These are phyloP conservation scores for Colletotrichum orchidophilum DNA, from an alignment of 2,329 filamentous ascomycete genomes.

Conservation along the genomic window DNA sequence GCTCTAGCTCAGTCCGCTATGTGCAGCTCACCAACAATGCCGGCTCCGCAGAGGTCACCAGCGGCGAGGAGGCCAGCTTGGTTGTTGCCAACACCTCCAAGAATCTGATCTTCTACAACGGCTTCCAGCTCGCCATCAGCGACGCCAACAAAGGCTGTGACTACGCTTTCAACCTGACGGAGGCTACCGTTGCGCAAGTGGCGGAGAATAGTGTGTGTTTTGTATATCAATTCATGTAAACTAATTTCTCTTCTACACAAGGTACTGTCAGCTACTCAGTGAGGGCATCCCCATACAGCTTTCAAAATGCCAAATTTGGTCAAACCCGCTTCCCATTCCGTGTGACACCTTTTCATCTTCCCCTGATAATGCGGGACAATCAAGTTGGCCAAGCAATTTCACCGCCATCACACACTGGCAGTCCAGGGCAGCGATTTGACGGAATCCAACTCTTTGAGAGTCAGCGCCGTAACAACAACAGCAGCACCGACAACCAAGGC, in stretches of 20 bases:
- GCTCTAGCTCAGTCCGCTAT: constrained; percentile 46
- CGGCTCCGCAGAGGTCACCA: constrained; percentile 44
- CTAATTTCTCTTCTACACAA: constrained; percentile 16
- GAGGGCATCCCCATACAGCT: neutral
- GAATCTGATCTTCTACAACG: constrained; percentile 53
- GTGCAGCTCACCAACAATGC: constrained; percentile 45
- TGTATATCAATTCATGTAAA: neutral
- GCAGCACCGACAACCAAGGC: neutral
- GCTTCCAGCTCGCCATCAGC: constrained; percentile 46
- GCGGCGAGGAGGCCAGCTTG: constrained; percentile 53
- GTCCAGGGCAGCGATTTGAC: neutral
- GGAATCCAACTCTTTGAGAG: neutral
- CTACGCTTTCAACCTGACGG: constrained; percentile 47
- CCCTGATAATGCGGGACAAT: neutral
- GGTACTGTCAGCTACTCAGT: constrained; percentile 3
- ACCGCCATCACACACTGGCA: neutral
- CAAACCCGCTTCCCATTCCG: neutral
- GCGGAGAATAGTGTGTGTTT: neutral
- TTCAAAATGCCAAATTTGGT: constrained; percentile 1
- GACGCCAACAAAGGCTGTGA: constrained; percentile 50
- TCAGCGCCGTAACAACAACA: neutral
- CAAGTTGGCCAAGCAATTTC: neutral
- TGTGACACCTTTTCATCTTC: no score
- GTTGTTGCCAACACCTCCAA: constrained; percentile 59
- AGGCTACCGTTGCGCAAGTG: constrained; percentile 38